Conservation (phyloP, 352 stramenopile species). For the Globisporangium iwayamae region DNA sequence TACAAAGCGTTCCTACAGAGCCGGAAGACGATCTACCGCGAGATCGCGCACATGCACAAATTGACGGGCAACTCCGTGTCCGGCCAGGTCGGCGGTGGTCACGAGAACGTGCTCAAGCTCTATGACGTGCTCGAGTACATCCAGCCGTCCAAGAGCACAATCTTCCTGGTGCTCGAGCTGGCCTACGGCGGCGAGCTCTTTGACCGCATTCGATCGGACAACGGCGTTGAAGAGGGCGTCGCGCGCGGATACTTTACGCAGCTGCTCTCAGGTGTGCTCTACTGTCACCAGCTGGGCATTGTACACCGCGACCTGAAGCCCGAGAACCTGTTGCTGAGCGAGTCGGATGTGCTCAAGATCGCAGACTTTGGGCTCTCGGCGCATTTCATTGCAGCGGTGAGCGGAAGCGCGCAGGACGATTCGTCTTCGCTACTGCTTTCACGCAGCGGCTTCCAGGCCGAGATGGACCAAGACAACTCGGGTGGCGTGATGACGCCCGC, state of each 20-base stretch:
- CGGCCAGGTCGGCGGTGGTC: conserved; percentile 74
- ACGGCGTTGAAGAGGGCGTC: conserved; percentile 68
- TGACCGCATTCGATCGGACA: conserved; percentile 89
- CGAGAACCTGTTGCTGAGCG: conserved; percentile 94
- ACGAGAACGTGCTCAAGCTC: conserved; percentile 94
- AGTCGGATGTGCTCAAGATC: conserved; percentile 92
- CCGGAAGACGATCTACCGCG: conserved; percentile 90
- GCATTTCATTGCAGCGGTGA: conserved; percentile 85
- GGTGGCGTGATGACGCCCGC: conserved; percentile 14
- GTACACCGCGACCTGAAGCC: conserved; percentile 96
- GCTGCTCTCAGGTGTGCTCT: conserved; percentile 84
- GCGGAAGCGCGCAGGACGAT: conserved; percentile 25
- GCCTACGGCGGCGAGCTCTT: conserved; percentile 91
- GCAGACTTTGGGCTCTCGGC: conserved; percentile 94
- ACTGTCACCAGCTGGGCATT: conserved; percentile 91
- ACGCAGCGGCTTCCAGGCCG: conserved; percentile 11
- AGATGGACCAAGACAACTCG: conserved; percentile 28
- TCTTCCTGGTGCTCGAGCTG: conserved; percentile 93
- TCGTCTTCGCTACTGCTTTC: conserved; percentile 13
- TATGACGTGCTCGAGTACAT: conserved; percentile 96
- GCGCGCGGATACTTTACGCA: conserved; percentile 89
- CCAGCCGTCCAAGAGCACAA: conserved; percentile 92
- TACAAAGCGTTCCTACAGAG: conserved; percentile 90
- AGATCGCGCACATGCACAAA: conserved; percentile 95
- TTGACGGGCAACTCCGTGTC: conserved; percentile 80